Evolutionary conservation across 148 eudicot species (phyloP).

Genomic region (Bassia scoparia): DNA sequence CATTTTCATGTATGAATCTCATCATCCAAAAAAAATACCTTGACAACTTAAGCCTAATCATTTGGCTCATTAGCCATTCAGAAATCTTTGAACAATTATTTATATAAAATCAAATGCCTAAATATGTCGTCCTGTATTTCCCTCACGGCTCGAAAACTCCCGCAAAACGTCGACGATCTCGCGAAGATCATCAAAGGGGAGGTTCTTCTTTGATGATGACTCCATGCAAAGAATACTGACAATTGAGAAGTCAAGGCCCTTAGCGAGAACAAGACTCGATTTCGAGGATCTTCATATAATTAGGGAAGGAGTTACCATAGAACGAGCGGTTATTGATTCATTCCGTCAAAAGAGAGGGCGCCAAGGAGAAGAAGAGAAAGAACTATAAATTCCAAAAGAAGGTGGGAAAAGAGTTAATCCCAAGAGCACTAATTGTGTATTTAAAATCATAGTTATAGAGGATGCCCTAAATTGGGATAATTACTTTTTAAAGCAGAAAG

Average conservation of each 20-base stretch:
- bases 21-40: no score
- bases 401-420: conserved; percentile 7
- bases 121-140: no score
- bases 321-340: conserved; percentile 1
- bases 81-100: no score
- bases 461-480: conserved; percentile 46
- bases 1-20: no score
- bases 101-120: no score
- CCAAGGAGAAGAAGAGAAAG: conserved; percentile 12
- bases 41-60: no score
- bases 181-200: neutral
- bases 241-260: conserved; percentile 20
- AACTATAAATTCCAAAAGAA: conserved; percentile 3
- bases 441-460: conserved; percentile 50
- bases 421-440: conserved; percentile 28
- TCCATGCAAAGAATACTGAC: neutral
- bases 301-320: neutral
- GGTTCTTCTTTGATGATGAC: neutral
- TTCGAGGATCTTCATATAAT: conserved; percentile 15
- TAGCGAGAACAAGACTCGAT: conserved; percentile 25
- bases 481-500: conserved; percentile 16
- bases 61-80: no score
- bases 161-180: neutral
- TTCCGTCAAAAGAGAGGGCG: conserved; percentile 11
- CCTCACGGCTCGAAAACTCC: no score